Conservation (phyloP, 345 rosid species). For the Lumnitzera racemosa region DNA sequence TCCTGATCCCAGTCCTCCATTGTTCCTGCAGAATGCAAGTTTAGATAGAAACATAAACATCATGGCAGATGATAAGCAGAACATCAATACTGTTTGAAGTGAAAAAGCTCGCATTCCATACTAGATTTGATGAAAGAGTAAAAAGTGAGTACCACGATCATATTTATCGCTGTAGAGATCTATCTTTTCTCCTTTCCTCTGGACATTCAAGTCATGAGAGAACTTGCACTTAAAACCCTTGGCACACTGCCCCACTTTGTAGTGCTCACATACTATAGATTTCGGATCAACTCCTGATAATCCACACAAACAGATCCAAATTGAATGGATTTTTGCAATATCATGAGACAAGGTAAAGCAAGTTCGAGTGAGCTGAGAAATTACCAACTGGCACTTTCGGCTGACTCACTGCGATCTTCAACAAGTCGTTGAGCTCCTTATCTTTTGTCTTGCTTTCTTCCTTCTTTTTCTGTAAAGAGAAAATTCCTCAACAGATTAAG, state of each 20-base stretch:
- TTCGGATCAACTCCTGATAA: slow-evolving; percentile 70
- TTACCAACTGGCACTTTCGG: slow-evolving; percentile 63
- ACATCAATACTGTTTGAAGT: background rate
- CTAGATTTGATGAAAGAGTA: background rate
- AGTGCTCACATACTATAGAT: slow-evolving; percentile 59
- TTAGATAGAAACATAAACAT: slow-evolving; percentile 2
- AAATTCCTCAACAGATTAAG: background rate
- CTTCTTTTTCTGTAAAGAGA: slow-evolving; percentile 40
- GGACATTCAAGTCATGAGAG: slow-evolving; percentile 63
- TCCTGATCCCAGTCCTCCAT: slow-evolving; percentile 83
- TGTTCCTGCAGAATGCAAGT: slow-evolving; percentile 22
- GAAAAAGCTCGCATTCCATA: background rate
- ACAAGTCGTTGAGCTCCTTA: slow-evolving; percentile 59
- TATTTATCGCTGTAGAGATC: slow-evolving; percentile 57
- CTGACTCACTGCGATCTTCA: slow-evolving; percentile 66
- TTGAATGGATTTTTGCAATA: background rate
- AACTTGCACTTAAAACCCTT: slow-evolving; percentile 74
- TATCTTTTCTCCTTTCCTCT: slow-evolving; percentile 68
- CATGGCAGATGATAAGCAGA: background rate
- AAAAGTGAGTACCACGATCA: slow-evolving; percentile 29
- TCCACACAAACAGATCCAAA: background rate
- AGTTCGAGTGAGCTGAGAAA: background rate
- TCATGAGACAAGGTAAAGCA: background rate
- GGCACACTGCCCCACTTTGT: slow-evolving; percentile 53
- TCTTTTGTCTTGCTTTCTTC: slow-evolving; percentile 54